Evolutionary conservation across 805 yeast species (phyloP).

Genomic region (Nakazawaea laoshanensis): DNA sequence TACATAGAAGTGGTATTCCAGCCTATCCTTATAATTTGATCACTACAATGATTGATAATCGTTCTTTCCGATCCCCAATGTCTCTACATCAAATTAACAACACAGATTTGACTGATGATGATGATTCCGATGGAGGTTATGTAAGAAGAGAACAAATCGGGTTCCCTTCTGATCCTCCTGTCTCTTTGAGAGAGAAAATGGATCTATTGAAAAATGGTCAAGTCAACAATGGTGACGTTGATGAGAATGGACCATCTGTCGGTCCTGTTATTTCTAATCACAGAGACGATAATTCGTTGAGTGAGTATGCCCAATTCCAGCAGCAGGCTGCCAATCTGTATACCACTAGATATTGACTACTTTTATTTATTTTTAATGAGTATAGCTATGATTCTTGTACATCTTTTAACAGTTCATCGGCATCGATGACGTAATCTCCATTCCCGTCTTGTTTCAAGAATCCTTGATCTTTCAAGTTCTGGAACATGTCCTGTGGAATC

Average conservation of each 20-base stretch:
- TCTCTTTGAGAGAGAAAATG: constrained; percentile 37
- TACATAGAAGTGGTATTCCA: constrained; percentile 35
- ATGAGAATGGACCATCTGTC: constrained; percentile 6
- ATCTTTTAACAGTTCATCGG: constrained; percentile 9
- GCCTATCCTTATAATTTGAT: constrained; percentile 28
- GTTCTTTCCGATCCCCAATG: background rate
- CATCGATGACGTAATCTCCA: constrained; percentile 34
- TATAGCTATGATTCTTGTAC: constrained; percentile 1
- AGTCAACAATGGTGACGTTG: constrained; percentile 1
- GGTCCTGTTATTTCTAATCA: constrained; percentile 7
- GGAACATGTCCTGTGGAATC: constrained; percentile 93
- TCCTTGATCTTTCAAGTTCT: constrained; percentile 58
- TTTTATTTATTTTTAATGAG: background rate
- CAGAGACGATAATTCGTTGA: constrained; percentile 3
- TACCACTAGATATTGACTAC: background rate
- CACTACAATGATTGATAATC: constrained; percentile 22
- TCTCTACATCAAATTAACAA: background rate
- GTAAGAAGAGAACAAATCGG: constrained; percentile 11
- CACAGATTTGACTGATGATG: constrained; percentile 4
- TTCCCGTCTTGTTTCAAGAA: constrained; percentile 53
- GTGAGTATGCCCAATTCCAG: constrained; percentile 7
- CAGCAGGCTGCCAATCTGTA: constrained; percentile 1
- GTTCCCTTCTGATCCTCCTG: constrained; percentile 26
- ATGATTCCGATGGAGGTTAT: background rate
- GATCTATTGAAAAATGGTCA: constrained; percentile 26